A percentile compares a stretch with the other conserved stretches of the same genome.
phyloP scores from a whole-genome alignment of 495 filamentous ascomycete genomes.

The Tuber indicum region DNA sequence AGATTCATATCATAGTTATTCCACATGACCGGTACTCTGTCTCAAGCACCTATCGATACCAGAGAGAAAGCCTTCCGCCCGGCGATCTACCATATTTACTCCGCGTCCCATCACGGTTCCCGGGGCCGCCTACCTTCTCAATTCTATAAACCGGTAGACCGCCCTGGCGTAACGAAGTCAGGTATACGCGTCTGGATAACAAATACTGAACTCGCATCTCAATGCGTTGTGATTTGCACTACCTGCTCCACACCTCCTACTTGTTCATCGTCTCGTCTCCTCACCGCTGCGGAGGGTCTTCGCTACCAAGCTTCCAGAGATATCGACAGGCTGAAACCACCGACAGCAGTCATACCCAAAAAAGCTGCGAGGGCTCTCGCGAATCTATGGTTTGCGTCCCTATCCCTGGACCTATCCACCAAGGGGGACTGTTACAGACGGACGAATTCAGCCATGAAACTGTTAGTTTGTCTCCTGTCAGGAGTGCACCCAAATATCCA shows the following conservation, averaged over 20 bases:
- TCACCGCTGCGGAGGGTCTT: constrained; percentile 3
- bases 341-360: background rate
- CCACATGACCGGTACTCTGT: background rate
- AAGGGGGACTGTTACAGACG: constrained; percentile 10
- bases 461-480: constrained; percentile 12
- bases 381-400: constrained; percentile 7
- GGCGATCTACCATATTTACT: background rate
- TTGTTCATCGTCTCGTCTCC: constrained; percentile 4
- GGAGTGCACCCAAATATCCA: constrained; percentile 5
- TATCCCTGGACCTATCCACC: constrained; percentile 14
- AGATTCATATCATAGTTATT: background rate
- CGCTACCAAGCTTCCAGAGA: constrained; percentile 24
- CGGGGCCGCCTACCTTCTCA: background rate
- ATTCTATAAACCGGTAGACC: background rate
- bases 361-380: background rate
- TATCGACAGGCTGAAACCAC: background rate
- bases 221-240: constrained; percentile 18
- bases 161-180: background rate
- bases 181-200: constrained; percentile 14
- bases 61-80: background rate
- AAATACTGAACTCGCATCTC: constrained; percentile 9
- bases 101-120: background rate
- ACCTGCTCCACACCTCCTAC: constrained; percentile 10
- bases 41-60: background rate
- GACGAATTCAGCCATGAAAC: constrained; percentile 32